These are phyloP conservation scores for Pulveroboletus ravenelii DNA, from an alignment of 768 basidiomycete species.

Conservation along the genomic window DNA sequence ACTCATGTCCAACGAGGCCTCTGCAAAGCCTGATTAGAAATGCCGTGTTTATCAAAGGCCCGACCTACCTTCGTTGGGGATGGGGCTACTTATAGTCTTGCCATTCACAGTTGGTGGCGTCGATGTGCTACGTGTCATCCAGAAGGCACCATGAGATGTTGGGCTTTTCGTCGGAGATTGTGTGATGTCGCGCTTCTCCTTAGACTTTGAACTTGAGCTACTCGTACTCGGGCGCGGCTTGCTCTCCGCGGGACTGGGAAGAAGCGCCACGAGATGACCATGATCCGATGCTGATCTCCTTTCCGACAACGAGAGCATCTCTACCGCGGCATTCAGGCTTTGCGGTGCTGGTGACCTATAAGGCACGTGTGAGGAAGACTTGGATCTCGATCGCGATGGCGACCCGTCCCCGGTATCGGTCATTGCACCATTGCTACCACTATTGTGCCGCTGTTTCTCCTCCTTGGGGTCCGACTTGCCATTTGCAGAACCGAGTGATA, in stretches of 20 bases:
- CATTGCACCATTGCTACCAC: constrained; percentile 24
- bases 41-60: neutral
- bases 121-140: constrained; percentile 34
- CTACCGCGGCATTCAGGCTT: constrained; percentile 67
- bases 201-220: constrained; percentile 24
- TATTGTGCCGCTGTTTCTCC: constrained; percentile 28
- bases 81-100: constrained; percentile 64
- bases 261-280: constrained; percentile 17
- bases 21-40: constrained; percentile 27
- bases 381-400: constrained; percentile 45
- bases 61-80: constrained; percentile 61
- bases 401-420: constrained; percentile 35
- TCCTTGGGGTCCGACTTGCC: constrained; percentile 32
- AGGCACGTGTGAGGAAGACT: constrained; percentile 52
- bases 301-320: constrained; percentile 46
- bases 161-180: constrained; percentile 45
- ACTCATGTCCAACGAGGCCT: constrained; percentile 68
- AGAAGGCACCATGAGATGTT: constrained; percentile 30
- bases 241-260: constrained; percentile 17
- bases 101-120: constrained; percentile 48
- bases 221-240: constrained; percentile 32
- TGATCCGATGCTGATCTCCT: constrained; percentile 27
- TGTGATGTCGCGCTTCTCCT: constrained; percentile 31
- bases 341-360: constrained; percentile 57
- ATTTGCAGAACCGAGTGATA: constrained; percentile 30